Conservation (phyloP, 352 stramenopile species). For the Pythium vanterpoolii region DNA sequence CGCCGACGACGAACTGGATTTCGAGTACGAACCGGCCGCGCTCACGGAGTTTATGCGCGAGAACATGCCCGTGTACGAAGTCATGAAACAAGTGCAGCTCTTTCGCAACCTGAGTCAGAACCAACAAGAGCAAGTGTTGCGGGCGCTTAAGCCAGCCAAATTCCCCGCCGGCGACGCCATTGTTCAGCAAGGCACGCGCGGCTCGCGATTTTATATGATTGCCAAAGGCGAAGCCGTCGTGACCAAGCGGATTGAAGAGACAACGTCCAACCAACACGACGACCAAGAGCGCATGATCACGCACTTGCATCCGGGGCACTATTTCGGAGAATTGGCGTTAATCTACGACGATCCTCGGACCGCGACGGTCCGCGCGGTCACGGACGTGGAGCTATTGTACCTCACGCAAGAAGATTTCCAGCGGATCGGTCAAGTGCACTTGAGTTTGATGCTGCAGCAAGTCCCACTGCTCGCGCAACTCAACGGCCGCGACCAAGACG, state of each 20-base stretch:
- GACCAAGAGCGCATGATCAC: constrained; percentile 85
- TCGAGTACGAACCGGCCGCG: constrained; percentile 47
- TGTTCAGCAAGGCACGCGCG: constrained; percentile 80
- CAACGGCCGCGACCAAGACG: constrained; percentile 72
- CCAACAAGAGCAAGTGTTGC: constrained; percentile 86
- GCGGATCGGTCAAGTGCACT: constrained; percentile 80
- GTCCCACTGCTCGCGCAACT: constrained; percentile 73
- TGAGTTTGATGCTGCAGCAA: constrained; percentile 88
- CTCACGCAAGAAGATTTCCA: constrained; percentile 87
- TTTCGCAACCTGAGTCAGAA: constrained; percentile 85
- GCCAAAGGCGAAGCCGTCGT: constrained; percentile 84
- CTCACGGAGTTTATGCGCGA: constrained; percentile 75
- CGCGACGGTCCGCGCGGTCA: constrained; percentile 70
- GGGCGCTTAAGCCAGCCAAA: constrained; percentile 79
- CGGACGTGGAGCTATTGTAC: constrained; percentile 80
- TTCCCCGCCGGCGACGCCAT: constrained; percentile 84
- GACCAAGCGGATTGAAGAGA: constrained; percentile 58
- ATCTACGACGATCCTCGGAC: constrained; percentile 90
- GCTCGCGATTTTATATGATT: constrained; percentile 90
- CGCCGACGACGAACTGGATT: constrained; percentile 57
- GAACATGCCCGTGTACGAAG: constrained; percentile 86
- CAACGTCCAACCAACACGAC: too few species aligned
- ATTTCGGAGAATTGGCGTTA: constrained; percentile 92
- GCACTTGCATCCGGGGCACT: constrained; percentile 87
- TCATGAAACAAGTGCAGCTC: constrained; percentile 87